These are phyloP conservation scores for Fusarium pininemorale DNA, from an alignment of 2,329 filamentous ascomycete species.

Conservation along the genomic window DNA sequence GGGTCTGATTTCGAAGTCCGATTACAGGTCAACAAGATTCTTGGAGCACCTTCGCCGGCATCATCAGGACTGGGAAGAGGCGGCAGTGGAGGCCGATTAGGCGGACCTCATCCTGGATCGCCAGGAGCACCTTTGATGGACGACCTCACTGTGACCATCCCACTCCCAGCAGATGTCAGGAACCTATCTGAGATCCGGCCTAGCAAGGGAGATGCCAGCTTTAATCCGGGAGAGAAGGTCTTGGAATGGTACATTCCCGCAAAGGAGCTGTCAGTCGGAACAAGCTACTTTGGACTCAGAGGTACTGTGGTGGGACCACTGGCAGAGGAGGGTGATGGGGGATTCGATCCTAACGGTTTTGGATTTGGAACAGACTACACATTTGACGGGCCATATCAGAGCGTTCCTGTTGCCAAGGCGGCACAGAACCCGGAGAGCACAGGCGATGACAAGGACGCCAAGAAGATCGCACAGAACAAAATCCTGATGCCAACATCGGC, in stretches of 20 bases:
- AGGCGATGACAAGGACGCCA: conserved; percentile 60
- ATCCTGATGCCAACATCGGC: conserved; percentile 83
- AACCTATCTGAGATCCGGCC: conserved; percentile 85
- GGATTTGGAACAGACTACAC: conserved; percentile 62
- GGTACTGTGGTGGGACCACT: conserved; percentile 79
- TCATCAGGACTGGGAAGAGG: conserved; percentile 53
- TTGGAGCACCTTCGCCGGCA: conserved; percentile 54
- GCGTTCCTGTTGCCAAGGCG: conserved; percentile 47
- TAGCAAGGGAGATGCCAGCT: conserved; percentile 83
- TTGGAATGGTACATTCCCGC: conserved; percentile 86
- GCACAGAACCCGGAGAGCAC: conserved; percentile 45
- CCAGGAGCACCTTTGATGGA: conserved; percentile 73
- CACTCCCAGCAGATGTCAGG: conserved; percentile 80
- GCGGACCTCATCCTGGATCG: conserved; percentile 60
- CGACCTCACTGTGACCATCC: conserved; percentile 80
- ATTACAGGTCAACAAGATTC: conserved; percentile 74
- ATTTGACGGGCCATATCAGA: conserved; percentile 67
- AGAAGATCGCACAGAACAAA: conserved; percentile 73
- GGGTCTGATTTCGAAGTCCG: conserved; percentile 92
- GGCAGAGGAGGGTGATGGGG: conserved; percentile 59
- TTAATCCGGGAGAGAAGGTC: conserved; percentile 74
- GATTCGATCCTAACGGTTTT: conserved; percentile 61
- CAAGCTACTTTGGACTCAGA: conserved; percentile 76
- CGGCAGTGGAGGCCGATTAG: conserved; percentile 52
- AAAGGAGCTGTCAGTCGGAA: conserved; percentile 76